These are phyloP conservation scores for Mycena epipterygia DNA, from an alignment of 768 basidiomycete genomes.

Conservation along the genomic window DNA sequence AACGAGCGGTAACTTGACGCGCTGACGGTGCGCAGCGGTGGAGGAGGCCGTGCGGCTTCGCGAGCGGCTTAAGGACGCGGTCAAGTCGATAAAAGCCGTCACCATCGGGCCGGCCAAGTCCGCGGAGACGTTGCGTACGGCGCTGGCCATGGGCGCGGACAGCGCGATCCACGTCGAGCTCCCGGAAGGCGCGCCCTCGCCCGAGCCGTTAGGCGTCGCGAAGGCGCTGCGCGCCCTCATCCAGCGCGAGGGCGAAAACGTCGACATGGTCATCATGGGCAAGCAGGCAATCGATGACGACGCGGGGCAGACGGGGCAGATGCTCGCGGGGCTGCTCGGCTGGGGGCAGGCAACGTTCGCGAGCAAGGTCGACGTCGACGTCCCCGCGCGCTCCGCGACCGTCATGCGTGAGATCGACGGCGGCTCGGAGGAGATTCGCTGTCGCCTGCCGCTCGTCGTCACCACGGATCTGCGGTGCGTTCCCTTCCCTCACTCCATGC, in stretches of 20 bases:
- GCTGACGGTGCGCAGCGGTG: constrained; percentile 70
- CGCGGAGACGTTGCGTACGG: constrained; percentile 92
- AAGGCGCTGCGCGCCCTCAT: constrained; percentile 87
- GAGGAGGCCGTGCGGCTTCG: constrained; percentile 98
- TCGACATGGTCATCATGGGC: constrained; percentile 94
- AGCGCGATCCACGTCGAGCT: constrained; percentile 91
- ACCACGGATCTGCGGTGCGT: constrained; percentile 94
- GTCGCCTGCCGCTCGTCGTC: constrained; percentile 85
- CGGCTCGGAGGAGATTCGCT: constrained; percentile 86
- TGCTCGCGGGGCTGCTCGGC: constrained; percentile 92
- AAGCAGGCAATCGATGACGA: constrained; percentile 99
- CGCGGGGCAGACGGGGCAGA: constrained; percentile 94
- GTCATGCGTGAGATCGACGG: constrained; percentile 96
- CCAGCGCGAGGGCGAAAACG: constrained; percentile 66
- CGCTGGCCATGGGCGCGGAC: constrained; percentile 98
- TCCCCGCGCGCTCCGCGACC: constrained; percentile 69
- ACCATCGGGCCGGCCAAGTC: constrained; percentile 96
- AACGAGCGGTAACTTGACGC: not conserved
- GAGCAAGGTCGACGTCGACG: constrained; percentile 84
- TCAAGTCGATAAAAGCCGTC: constrained; percentile 91
- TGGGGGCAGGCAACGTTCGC: constrained; percentile 98
- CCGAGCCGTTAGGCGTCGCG: constrained; percentile 94
- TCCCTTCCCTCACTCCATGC: not conserved
- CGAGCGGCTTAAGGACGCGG: constrained; percentile 79
- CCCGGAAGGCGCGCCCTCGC: constrained; percentile 76